phyloP scores from a whole-genome alignment of 768 basidiomycete species.

The Tricholoma matsutake region DNA sequence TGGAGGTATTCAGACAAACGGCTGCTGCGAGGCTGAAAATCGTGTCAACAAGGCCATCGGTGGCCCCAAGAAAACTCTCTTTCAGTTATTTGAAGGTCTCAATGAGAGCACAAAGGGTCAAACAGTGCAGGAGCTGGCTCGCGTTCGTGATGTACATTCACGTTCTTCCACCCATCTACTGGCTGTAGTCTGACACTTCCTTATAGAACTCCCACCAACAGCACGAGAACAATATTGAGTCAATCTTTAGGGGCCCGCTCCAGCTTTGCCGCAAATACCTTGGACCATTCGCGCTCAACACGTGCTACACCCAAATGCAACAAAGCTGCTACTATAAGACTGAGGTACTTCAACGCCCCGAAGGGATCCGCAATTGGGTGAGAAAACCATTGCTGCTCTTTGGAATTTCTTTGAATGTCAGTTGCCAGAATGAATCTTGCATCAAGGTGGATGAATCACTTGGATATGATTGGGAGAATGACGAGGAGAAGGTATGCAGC shows the following conservation, averaged over 20 bases:
- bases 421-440: neutral
- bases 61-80: conserved; percentile 19
- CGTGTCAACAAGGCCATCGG: conserved; percentile 19
- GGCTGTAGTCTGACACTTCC: too few species aligned
- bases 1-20: conserved; percentile 31
- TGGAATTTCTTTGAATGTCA: neutral
- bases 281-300: conserved; percentile 30
- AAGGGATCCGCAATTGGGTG: conserved; percentile 25
- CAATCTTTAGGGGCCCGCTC: conserved; percentile 22
- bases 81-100: conserved; percentile 19
- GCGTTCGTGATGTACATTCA: conserved; percentile 13
- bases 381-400: neutral
- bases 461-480: conserved; percentile 15
- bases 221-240: conserved; percentile 21
- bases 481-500: conserved; percentile 19
- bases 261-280: conserved; percentile 17
- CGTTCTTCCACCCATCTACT: too few species aligned
- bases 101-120: conserved; percentile 19
- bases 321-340: conserved; percentile 25
- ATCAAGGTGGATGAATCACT: conserved; percentile 6
- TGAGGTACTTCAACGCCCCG: conserved; percentile 18
- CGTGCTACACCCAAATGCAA: conserved; percentile 27
- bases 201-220: conserved; percentile 22
- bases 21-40: conserved; percentile 27
- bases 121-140: conserved; percentile 12